Base-by-base conservation (phyloP, 305 asterid genomes). In the Withania somnifera region DNA sequence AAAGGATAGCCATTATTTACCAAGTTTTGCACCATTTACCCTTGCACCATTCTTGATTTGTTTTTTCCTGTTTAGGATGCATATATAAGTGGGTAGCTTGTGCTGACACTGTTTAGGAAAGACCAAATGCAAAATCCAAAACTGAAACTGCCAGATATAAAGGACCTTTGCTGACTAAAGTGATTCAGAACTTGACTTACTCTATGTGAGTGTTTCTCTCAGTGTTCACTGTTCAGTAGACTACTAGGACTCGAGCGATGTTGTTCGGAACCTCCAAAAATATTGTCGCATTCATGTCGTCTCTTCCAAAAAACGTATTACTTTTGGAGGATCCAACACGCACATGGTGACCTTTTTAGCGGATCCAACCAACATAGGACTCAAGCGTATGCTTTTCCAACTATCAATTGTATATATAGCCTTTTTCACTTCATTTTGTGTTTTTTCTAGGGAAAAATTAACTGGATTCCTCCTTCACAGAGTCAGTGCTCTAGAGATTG, bases 381-480 rank as follows among this genome's bases (percentile, higher is more conserved):
- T 81, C 24, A 2, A 32, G 7, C 8, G 22, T 28, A 38, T n/a
- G 14, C 32, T 13, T n/a, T 68, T 7, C 1, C 30, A 0, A 13
- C 50, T 32, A 17, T 17, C 22, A 60, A n/a, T 22, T 45, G 30
- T 42, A 7, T 24, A 30, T n/a, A n/a, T n/a, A n/a, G n/a, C 56
- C 42, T 4, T 66, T 40, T n/a, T 54, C 6, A 28, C 9, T 51
- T 81, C 28, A n/a, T 60, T 54, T 77, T 26, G 22, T n/a, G n/a
- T 1, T 67, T 26, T 36, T 81, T n/a, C n/a, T 86, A 89, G 93
- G 79, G 89, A 87, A 84, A 85, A 47, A 19, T 82, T 71, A 32
- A 81, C 80, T 26, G 92, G 91, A 2, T 88, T 92, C 83, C 87
- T 89, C 42, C 93, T 93, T 50, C 95, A 91, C 81, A 88, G 68